These are phyloP conservation scores for Cylindrodendrum hubeiense DNA, from an alignment of 2,329 filamentous ascomycete species.

Conservation along the genomic window DNA sequence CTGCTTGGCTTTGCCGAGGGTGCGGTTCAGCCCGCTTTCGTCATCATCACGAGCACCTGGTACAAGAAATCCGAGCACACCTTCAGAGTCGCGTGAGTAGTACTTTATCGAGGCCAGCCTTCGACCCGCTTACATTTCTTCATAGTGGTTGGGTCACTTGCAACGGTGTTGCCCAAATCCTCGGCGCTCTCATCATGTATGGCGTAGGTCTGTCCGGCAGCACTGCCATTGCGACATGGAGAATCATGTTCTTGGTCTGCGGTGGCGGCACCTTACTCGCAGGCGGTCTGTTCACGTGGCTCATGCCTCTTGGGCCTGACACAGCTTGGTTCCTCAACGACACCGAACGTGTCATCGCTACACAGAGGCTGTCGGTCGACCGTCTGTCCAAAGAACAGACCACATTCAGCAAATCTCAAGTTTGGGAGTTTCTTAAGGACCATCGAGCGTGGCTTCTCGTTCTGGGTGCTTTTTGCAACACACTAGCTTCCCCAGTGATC, in stretches of 20 bases:
- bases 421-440: conserved; percentile 10
- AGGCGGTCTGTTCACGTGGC: background rate
- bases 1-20: conserved; percentile 47
- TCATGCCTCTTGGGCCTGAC: conserved; percentile 9
- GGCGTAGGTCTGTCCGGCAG: background rate
- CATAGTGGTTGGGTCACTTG: conserved; percentile 3
- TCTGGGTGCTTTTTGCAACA: background rate
- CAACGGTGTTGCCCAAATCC: conserved; percentile 11
- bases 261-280: background rate
- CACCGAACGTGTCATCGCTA: background rate
- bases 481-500: conserved; percentile 11
- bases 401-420: conserved; percentile 1
- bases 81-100: conserved; percentile 45
- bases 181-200: conserved; percentile 14
- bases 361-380: background rate
- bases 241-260: conserved; percentile 12
- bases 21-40: conserved; percentile 48
- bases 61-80: conserved; percentile 47
- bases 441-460: background rate
- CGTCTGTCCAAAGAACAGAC: background rate
- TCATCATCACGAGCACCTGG: conserved; percentile 49
- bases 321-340: conserved; percentile 6
- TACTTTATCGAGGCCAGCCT: too few species aligned
- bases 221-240: background rate
- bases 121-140: too few species aligned